Conservation (phyloP, 2,329 filamentous ascomycete genomes). For the Rhytidhysteron rufulum region DNA sequence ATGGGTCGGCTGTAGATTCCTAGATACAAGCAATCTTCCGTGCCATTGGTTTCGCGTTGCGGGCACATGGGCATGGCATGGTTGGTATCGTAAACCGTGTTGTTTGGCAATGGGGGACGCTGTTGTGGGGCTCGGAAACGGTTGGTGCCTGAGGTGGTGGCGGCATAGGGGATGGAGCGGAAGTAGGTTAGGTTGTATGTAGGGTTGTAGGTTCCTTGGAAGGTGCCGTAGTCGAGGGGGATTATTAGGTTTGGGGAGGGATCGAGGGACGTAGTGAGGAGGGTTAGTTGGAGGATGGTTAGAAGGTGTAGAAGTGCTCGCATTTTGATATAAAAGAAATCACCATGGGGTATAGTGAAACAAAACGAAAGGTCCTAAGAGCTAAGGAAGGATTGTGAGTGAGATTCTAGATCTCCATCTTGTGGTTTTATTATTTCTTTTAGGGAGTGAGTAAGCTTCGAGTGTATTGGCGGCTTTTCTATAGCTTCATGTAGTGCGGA, state of each 20-base stretch:
- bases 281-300: not conserved
- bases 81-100: slow-evolving; percentile 53
- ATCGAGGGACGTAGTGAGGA: not conserved
- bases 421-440: too few species aligned
- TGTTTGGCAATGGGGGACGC: slow-evolving; percentile 43
- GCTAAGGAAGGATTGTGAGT: too few species aligned
- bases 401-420: too few species aligned
- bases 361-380: too few species aligned
- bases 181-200: slow-evolving; percentile 57
- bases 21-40: slow-evolving; percentile 61
- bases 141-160: slow-evolving; percentile 55
- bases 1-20: slow-evolving; percentile 59
- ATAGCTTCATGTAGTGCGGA: too few species aligned
- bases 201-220: slow-evolving; percentile 50
- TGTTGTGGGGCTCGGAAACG: slow-evolving; percentile 61
- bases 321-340: too few species aligned
- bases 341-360: too few species aligned
- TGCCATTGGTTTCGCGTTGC: slow-evolving; percentile 52
- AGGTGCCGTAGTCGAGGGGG: slow-evolving; percentile 38
- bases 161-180: slow-evolving; percentile 59
- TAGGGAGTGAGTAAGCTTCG: too few species aligned
- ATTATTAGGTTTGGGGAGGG: slow-evolving; percentile 21
- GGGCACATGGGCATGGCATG: slow-evolving; percentile 57
- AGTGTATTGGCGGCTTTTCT: too few species aligned
- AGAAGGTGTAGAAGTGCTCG: too few species aligned